phyloP scores from a whole-genome alignment of 1,139 yeast species.

The Pichia sp. region DNA sequence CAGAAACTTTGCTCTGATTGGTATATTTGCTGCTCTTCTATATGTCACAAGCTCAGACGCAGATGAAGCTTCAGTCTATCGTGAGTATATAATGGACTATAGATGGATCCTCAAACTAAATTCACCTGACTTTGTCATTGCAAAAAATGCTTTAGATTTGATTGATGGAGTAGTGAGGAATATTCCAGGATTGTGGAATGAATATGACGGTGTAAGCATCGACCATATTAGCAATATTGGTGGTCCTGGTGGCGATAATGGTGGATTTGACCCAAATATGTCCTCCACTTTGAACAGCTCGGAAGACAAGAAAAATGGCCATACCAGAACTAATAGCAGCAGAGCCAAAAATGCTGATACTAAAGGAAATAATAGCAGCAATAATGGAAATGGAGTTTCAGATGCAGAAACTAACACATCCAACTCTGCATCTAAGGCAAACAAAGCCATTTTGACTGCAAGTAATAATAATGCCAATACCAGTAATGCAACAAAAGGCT shows the following conservation, averaged over 20 bases:
- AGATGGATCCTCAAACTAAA: conserved; percentile 70
- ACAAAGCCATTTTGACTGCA: background rate
- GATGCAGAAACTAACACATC: background rate
- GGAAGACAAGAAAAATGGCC: background rate
- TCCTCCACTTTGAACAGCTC: background rate
- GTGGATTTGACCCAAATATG: background rate
- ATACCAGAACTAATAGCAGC: background rate
- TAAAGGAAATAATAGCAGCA: background rate
- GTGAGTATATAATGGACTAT: conserved; percentile 68
- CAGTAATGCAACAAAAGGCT: background rate
- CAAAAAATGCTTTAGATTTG: conserved; percentile 61
- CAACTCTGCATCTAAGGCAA: background rate
- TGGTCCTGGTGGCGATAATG: background rate
- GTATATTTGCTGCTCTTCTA: conserved; percentile 78
- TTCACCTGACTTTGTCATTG: conserved; percentile 71
- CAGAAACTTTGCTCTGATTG: conserved; percentile 72
- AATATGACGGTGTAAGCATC: conserved; percentile 16
- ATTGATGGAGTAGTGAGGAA: conserved; percentile 62
- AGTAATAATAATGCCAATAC: background rate
- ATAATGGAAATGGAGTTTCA: background rate
- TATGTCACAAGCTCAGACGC: conserved; percentile 55
- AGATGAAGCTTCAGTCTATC: conserved; percentile 61
- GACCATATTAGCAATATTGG: background rate
- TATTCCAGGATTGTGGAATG: conserved; percentile 56
- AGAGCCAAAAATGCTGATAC: background rate